Base-by-base conservation (phyloP, 2,329 filamentous ascomycete genomes). In the Fusarium mexicanum region DNA sequence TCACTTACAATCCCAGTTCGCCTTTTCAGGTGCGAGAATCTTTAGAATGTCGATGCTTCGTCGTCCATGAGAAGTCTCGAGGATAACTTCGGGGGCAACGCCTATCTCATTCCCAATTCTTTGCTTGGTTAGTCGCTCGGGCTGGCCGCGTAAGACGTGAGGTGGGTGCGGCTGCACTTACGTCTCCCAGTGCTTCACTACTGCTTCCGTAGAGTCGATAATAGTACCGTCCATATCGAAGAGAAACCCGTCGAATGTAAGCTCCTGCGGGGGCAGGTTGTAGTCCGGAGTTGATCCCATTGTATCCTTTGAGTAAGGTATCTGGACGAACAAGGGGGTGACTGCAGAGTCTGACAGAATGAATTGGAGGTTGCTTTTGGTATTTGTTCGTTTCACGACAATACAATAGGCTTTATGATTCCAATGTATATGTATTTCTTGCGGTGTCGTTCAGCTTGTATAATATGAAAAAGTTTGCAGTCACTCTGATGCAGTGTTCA, bases 1-100 rank as follows among this genome's bases (percentile, higher is more conserved):
- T 51, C 53, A 90, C 93, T 85, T 84, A 97, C 94, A 98, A 74
- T 98, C 94, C 94, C 93, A 96, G 77, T 92, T 98, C 47, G 96
- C 96, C 81, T 94, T 94, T 76, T 93, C 91, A 22, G 94, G 93
- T 71, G 94, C 92, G 67, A 98, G 89, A 35, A 95, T 86, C 81
- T 90, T 90, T 67, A 99, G 87, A 6, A 93, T 91, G 78, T 99
- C 96, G 79, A 98, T 98, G 75, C 91, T 94, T 67, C 96, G 88
- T 68, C 96, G 91, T 71, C 96, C 96, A 83, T 99, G 96, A 10
- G 95, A 98, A 16, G 94, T 97, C 78, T 94, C 89, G 33, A 98
- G 88, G 77, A 99, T 98, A 51, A 92, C 89, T 54, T 92, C 87
- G n/a, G 94, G 93, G 74, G 94, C 90, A 29, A 98, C 92, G 31